These are phyloP conservation scores for Cercospora sp. DNA, from an alignment of 2,329 filamentous ascomycete genomes.

Conservation along the genomic window DNA sequence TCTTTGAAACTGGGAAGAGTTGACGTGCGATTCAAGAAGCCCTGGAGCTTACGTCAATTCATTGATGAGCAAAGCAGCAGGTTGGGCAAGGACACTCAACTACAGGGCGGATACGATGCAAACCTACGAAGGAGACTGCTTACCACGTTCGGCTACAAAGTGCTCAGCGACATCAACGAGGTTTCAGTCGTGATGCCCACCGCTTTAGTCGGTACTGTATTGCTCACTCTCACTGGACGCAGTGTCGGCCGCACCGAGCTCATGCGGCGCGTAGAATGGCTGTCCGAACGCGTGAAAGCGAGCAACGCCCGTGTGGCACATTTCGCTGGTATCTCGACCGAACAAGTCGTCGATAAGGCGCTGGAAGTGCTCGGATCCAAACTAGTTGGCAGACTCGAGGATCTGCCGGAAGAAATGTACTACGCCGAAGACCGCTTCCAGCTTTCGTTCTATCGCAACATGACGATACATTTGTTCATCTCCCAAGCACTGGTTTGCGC, in stretches of 20 bases:
- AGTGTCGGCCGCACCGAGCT: conserved; percentile 88
- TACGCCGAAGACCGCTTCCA: conserved; percentile 94
- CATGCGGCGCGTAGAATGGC: conserved; percentile 84
- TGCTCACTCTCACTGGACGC: conserved; percentile 85
- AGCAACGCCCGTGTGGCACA: conserved; percentile 93
- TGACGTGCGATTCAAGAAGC: conserved; percentile 93
- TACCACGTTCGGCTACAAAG: conserved; percentile 85
- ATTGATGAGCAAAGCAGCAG: conserved; percentile 71
- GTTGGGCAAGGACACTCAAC: conserved; percentile 37
- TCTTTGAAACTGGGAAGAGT: conserved; percentile 87
- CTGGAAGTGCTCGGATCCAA: conserved; percentile 89
- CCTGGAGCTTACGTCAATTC: conserved; percentile 85
- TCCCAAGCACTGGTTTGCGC: conserved; percentile 87
- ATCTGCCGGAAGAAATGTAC: conserved; percentile 85
- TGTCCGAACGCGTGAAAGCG: conserved; percentile 74
- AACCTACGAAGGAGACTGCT: conserved; percentile 66
- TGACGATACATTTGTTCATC: conserved; percentile 98
- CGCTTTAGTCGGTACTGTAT: conserved; percentile 87
- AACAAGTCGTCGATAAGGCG: conserved; percentile 81
- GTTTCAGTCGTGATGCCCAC: conserved; percentile 99
- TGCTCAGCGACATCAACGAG: conserved; percentile 89
- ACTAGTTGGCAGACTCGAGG: conserved; percentile 76
- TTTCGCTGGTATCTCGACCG: conserved; percentile 77
- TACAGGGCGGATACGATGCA: conserved; percentile 46
- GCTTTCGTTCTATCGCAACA: conserved; percentile 96